These are phyloP conservation scores for Candida endomychidarum DNA, from an alignment of 805 yeast genomes.

Conservation along the genomic window DNA sequence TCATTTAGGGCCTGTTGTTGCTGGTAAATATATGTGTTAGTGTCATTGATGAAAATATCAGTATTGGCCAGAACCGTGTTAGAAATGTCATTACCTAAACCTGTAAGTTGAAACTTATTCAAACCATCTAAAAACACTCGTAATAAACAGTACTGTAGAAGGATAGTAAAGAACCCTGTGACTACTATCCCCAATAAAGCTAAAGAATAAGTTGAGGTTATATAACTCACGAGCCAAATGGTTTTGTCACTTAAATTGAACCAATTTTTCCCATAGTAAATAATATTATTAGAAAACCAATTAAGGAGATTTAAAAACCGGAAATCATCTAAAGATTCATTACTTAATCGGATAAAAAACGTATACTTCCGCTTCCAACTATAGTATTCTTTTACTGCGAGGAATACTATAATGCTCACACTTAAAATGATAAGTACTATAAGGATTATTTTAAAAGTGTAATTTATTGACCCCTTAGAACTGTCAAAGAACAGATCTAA, in stretches of 20 bases:
- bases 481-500: conserved; percentile 38
- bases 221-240: conserved; percentile 50
- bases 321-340: conserved; percentile 11
- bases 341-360: conserved; percentile 23
- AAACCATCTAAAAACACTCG: conserved; percentile 21
- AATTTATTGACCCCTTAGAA: conserved; percentile 30
- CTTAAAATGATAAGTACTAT: conserved; percentile 34
- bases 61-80: conserved; percentile 4
- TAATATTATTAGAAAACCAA: conserved; percentile 15
- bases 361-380: conserved; percentile 48
- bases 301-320: conserved; percentile 15
- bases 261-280: conserved; percentile 15
- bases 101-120: conserved; percentile 8
- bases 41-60: conserved; percentile 21
- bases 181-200: conserved; percentile 53
- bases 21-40: conserved; percentile 52
- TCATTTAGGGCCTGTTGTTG: conserved; percentile 58
- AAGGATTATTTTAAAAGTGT: conserved; percentile 36
- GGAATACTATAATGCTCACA: conserved; percentile 40
- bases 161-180: conserved; percentile 53
- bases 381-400: conserved; percentile 44
- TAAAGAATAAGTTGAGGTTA: conserved; percentile 53
- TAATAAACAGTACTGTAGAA: conserved; percentile 55
- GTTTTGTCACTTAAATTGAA: conserved; percentile 11
- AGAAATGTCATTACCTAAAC: conserved; percentile 2